Evolutionary conservation across 148 eudicot genomes (phyloP).

Genomic region (Persicaria maculosa): DNA sequence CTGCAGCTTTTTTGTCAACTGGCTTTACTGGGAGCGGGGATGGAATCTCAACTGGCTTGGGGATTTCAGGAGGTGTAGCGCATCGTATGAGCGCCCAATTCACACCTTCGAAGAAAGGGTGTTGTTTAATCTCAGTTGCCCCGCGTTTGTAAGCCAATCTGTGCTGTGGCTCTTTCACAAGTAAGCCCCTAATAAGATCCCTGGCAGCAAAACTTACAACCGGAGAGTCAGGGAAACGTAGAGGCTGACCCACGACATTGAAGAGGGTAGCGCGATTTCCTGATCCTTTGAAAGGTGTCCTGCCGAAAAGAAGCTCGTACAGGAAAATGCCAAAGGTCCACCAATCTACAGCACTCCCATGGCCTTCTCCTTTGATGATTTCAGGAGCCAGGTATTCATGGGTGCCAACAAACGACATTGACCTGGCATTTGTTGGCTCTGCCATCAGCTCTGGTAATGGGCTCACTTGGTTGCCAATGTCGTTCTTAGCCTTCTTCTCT

Average conservation of each 20-base stretch:
- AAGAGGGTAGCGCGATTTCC: conserved; percentile 60
- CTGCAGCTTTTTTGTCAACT: background rate
- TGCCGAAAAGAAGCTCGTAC: conserved; percentile 50
- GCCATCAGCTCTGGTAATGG: conserved; percentile 61
- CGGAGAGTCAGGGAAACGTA: conserved; percentile 47
- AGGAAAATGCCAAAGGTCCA: conserved; percentile 64
- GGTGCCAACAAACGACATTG: conserved; percentile 74
- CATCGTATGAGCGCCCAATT: conserved; percentile 10
- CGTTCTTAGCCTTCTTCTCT: conserved; percentile 43
- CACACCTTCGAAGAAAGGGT: conserved; percentile 14
- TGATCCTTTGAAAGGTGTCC: conserved; percentile 62
- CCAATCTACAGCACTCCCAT: conserved; percentile 69
- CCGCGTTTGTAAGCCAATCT: conserved; percentile 11
- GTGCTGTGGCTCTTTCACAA: conserved; percentile 11
- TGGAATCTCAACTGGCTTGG: conserved; percentile 8
- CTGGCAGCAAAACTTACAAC: conserved; percentile 8
- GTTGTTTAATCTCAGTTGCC: conserved; percentile 14
- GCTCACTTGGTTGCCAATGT: conserved; percentile 43
- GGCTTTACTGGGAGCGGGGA: background rate
- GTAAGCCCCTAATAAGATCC: conserved; percentile 10
- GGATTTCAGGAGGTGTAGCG: conserved; percentile 9
- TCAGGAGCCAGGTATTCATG: conserved; percentile 59
- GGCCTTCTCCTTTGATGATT: conserved; percentile 58
- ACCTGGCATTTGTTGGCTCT: conserved; percentile 57
- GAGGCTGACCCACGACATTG: conserved; percentile 62